Percentiles rank a stretch among this genome's conserved stretches.
These are phyloP conservation scores for Acidiella bohemica DNA, from an alignment of 495 filamentous ascomycete genomes.

Conservation along the genomic window DNA sequence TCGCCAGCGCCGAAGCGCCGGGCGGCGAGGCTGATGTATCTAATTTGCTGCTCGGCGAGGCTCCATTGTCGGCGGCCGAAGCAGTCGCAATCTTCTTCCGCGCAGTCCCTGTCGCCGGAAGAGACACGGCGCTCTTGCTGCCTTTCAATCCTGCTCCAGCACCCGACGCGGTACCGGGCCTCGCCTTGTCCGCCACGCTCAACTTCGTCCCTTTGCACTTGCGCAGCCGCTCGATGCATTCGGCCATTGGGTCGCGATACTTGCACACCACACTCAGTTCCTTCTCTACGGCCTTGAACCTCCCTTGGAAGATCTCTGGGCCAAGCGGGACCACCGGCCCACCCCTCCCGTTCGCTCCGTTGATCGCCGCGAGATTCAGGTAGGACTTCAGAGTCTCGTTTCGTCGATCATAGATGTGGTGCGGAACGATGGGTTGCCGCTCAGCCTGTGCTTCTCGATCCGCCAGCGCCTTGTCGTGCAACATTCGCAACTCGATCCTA, in stretches of 20 bases:
- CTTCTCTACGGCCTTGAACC: conserved; percentile 18
- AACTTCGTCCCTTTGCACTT: conserved; percentile 3
- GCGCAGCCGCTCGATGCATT: conserved; percentile 7
- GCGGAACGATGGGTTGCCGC: conserved; percentile 6
- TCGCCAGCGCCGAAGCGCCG: neutral
- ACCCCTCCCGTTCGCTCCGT: neutral
- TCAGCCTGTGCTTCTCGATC: conserved; percentile 9
- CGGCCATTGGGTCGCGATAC: conserved; percentile 14
- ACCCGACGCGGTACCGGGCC: neutral
- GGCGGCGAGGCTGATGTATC: conserved; percentile 6
- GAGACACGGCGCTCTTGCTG: conserved; percentile 9
- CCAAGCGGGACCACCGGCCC: neutral
- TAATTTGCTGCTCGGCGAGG: neutral
- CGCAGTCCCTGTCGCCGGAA: neutral
- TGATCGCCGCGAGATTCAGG: conserved; percentile 6
- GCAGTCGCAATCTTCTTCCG: conserved; percentile 11
- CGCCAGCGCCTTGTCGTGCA: conserved; percentile 16
- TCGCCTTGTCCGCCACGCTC: neutral
- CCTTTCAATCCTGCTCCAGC: conserved; percentile 1
- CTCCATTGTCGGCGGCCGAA: conserved; percentile 2
- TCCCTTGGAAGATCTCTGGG: conserved; percentile 19
- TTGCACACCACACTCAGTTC: conserved; percentile 18
- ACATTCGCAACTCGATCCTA: conserved; percentile 10
- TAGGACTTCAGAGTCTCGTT: conserved; percentile 19
- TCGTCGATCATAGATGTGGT: conserved; percentile 17